phyloP scores from a whole-genome alignment of 192 early-diverging fungal genomes.

The Coemansia guatemalensis region DNA sequence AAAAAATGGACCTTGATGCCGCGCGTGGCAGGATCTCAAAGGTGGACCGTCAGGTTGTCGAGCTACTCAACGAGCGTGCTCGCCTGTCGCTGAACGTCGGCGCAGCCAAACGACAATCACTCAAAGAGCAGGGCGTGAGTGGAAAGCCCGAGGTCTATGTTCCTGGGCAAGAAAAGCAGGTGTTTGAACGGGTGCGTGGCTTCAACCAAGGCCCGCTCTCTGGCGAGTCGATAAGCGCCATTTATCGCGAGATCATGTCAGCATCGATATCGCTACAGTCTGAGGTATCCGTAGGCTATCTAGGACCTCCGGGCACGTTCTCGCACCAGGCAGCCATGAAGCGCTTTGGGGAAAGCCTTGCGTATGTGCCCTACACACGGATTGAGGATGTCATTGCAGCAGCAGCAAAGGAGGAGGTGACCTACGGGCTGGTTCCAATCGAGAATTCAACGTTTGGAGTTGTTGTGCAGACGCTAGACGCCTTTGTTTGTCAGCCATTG shows the following conservation, averaged over 20 bases:
- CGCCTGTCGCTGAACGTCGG: slow-evolving; percentile 78
- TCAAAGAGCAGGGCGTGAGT: slow-evolving; percentile 43
- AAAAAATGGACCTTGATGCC: slow-evolving; percentile 56
- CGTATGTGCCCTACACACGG: slow-evolving; percentile 63
- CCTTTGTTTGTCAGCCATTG: slow-evolving; percentile 59
- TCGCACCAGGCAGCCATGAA: slow-evolving; percentile 83
- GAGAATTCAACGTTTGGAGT: slow-evolving; percentile 92
- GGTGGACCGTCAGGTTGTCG: slow-evolving; percentile 71
- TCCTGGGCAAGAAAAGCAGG: slow-evolving; percentile 73
- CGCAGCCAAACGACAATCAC: slow-evolving; percentile 60
- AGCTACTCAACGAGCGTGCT: slow-evolving; percentile 81
- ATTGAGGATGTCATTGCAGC: slow-evolving; percentile 81
- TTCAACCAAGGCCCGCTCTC: slow-evolving; percentile 81
- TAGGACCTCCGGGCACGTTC: slow-evolving; percentile 89
- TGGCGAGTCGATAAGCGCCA: slow-evolving; percentile 64
- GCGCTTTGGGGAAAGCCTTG: slow-evolving; percentile 78
- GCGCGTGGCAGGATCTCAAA: slow-evolving; percentile 70
- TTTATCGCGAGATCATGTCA: slow-evolving; percentile 85
- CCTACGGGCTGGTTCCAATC: slow-evolving; percentile 92
- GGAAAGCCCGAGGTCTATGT: slow-evolving; percentile 67
- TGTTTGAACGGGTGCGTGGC: slow-evolving; percentile 69
- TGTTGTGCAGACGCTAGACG: slow-evolving; percentile 82
- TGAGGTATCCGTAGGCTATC: slow-evolving; percentile 79
- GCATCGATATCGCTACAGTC: slow-evolving; percentile 83
- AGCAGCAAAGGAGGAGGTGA: slow-evolving; percentile 68